Evolutionary conservation across 202 grass and related monocot genomes (phyloP).

Genomic region (Dendrocalamus latiflorus): DNA sequence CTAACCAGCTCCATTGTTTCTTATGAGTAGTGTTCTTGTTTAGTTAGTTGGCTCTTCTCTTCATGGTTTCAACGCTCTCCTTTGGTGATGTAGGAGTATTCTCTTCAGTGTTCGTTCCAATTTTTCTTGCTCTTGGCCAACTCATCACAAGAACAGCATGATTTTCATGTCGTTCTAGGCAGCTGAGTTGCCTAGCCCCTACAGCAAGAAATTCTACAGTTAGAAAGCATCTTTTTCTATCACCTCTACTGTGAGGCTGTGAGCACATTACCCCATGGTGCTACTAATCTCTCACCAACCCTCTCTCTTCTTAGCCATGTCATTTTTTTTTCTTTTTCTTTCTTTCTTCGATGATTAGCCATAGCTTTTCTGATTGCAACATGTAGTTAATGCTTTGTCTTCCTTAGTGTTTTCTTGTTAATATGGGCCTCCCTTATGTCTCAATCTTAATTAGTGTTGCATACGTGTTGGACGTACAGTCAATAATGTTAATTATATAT

Average conservation of each 20-base stretch:
- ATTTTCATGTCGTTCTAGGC: background rate
- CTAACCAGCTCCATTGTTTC: background rate
- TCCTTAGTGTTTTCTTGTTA: conserved; percentile 15
- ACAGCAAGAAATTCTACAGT: conserved; percentile 26
- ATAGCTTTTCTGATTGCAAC: conserved; percentile 16
- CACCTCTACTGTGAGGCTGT: background rate
- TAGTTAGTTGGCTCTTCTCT: background rate
- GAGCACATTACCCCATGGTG: background rate
- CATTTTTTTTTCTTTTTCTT: background rate
- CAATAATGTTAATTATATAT: too few relatives aligned
- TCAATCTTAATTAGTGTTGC: conserved; percentile 11
- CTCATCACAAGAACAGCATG: background rate
- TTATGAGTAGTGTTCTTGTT: background rate
- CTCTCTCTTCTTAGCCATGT: background rate
- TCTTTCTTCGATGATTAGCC: background rate
- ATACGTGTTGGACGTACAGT: conserved; percentile 5
- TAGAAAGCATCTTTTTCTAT: background rate
- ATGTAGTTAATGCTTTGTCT: conserved; percentile 32
- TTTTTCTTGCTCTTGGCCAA: too few relatives aligned
- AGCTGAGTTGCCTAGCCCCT: background rate
- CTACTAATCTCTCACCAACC: background rate
- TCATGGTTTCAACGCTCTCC: conserved; percentile 15
- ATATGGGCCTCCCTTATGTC: conserved; percentile 14
- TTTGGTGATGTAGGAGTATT: background rate
- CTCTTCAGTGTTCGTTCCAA: background rate